Base-by-base conservation (phyloP, 345 rosid genomes). In the Adansonia digitata region DNA sequence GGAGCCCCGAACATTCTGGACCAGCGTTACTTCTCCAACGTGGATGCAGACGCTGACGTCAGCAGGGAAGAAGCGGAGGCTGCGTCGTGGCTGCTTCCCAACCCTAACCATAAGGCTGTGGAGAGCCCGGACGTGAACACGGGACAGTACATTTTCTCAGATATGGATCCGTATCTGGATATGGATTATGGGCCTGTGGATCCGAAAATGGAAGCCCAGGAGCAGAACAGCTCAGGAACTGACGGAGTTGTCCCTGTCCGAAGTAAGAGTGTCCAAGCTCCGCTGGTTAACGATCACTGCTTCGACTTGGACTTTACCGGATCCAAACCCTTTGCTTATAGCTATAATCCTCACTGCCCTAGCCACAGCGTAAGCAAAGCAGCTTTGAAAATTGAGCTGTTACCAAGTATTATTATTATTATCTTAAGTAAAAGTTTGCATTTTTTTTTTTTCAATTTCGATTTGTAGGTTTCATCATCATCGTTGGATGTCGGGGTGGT, bases 401-500 rank as follows among this genome's bases (percentile, higher is more conserved):
- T 15, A 61, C 14, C 27, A 9, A 52, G 52, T 48, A 52, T 6
- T 52, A 22, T 0, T 0, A 53, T 20, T 20, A 3, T 1, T 31
- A 22, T 22, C 2, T 18, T 18, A 3, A 48, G 39, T 40, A 0
- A 12, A 49, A 53, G 59, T 53, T 52, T 5, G 39, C 17, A 9
- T 67, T 20, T 52, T 52, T 46, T 5, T 9, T 49, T 63, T 31
- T 55, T 9, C 17, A 61, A 34, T 39, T 51, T 6, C 10, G 14
- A 43, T 24, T 45, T 6, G 26, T 88, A 95, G 97, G 88, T 91
- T 3, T 95, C 99, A 2, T n/a, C 56, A 5, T 51, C 56, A 18
- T 91, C 98, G 4, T 29, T 89, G 63, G 98, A 95, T 11, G 96
- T 90, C 0, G 97, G 97, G 62, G 96, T 93, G 74, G 98, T 93